These are phyloP conservation scores for Persicaria tinctoria DNA, from an alignment of 148 eudicot species.

Conservation along the genomic window DNA sequence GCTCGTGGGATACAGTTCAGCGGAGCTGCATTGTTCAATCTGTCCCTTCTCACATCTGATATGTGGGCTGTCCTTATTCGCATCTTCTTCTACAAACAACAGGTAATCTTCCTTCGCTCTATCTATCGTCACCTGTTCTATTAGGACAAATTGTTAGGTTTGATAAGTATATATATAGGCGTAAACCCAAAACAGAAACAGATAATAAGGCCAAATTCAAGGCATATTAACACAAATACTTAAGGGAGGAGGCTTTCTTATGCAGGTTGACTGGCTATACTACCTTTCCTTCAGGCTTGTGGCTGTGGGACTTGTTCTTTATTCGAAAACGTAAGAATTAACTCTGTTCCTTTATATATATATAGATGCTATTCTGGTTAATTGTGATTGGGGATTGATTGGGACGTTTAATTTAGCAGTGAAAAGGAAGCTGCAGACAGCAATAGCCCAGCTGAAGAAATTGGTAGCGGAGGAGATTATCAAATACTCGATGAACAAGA, in stretches of 20 bases:
- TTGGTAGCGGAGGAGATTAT: not conserved
- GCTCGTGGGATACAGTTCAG: conserved; percentile 39
- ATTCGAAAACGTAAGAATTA: conserved; percentile 45
- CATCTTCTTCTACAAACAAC: conserved; percentile 66
- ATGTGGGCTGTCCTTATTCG: conserved; percentile 94
- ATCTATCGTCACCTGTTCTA: not conserved
- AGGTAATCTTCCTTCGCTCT: conserved; percentile 29
- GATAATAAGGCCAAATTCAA: no score
- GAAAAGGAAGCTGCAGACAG: not conserved
- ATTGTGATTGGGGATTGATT: no score
- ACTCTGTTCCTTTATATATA: not conserved
- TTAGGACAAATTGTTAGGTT: not conserved
- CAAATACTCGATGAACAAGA: conserved; percentile 5
- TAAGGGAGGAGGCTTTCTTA: not conserved
- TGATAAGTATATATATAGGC: no score
- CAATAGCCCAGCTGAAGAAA: not conserved
- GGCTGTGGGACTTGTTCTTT: conserved; percentile 58
- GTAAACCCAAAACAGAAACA: no score
- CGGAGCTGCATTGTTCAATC: conserved; percentile 82
- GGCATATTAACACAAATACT: not conserved
- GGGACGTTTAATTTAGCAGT: not conserved
- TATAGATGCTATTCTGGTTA: no score
- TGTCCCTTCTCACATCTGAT: conserved; percentile 80
- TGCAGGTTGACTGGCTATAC: conserved; percentile 89
- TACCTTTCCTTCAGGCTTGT: conserved; percentile 61